These are phyloP conservation scores for Symbiodinium natans DNA, from an alignment of 73 alveolate species.

Conservation along the genomic window DNA sequence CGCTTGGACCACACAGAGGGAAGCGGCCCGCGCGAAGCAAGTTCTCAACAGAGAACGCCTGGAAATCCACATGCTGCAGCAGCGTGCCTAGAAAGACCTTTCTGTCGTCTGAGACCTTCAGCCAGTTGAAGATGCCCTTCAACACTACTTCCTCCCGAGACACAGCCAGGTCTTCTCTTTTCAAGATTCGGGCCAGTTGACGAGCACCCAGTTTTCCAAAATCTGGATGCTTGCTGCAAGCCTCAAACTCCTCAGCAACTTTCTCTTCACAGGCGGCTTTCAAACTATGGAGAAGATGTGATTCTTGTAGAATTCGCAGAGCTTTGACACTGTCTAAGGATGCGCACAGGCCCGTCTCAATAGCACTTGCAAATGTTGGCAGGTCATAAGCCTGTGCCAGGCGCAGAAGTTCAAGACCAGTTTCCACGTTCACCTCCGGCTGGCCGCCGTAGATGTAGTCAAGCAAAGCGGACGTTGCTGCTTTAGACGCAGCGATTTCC, in stretches of 20 bases:
- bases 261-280: background rate
- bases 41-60: background rate
- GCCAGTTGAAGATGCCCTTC: background rate
- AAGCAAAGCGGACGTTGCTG: background rate
- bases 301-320: background rate
- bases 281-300: background rate
- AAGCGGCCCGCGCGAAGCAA: background rate
- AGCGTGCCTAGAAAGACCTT: background rate
- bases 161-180: background rate
- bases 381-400: conserved; percentile 9
- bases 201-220: background rate
- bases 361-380: background rate
- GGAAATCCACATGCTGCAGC: background rate
- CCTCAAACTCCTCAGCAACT: background rate
- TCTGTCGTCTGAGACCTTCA: background rate
- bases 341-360: background rate
- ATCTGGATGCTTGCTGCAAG: background rate
- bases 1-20: background rate
- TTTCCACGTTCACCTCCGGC: background rate
- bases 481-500: background rate
- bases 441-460: no score
- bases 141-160: conserved; percentile 4
- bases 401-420: background rate
- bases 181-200: background rate
- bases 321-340: background rate